phyloP scores from a whole-genome alignment of 2,329 filamentous ascomycete species.

The Penicillium janthinellum region DNA sequence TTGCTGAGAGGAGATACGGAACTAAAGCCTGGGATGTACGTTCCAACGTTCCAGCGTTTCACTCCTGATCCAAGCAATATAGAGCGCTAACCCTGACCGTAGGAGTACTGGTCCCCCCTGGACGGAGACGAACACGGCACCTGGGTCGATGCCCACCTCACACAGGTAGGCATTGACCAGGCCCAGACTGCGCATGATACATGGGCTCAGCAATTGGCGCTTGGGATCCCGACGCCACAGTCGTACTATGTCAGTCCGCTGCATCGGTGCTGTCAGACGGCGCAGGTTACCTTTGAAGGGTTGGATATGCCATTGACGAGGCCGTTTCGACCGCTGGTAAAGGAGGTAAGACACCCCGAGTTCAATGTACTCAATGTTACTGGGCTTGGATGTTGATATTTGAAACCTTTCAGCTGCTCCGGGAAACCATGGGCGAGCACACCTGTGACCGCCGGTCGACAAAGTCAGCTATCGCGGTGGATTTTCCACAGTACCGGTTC shows the following conservation, averaged over 20 bases:
- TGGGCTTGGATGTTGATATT: not conserved
- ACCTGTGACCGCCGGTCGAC: constrained; percentile 62
- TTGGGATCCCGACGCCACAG: constrained; percentile 55
- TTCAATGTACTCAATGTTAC: not conserved
- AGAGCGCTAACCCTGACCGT: not conserved
- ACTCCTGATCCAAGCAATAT: too few species aligned
- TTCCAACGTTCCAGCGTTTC: constrained; percentile 1
- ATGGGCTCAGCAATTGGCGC: constrained; percentile 52
- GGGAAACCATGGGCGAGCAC: constrained; percentile 62
- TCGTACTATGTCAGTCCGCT: constrained; percentile 61
- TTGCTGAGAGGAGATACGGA: constrained; percentile 60
- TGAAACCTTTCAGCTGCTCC: constrained; percentile 45
- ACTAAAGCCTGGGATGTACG: constrained; percentile 61
- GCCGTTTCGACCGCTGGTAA: constrained; percentile 58
- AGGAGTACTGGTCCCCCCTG: constrained; percentile 61
- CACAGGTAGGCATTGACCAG: constrained; percentile 54
- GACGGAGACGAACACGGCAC: constrained; percentile 57
- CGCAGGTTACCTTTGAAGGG: constrained; percentile 55
- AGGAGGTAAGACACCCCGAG: constrained; percentile 48
- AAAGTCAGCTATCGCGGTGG: constrained; percentile 49
- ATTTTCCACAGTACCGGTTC: constrained; percentile 55
- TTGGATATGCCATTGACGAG: constrained; percentile 48
- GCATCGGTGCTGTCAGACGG: constrained; percentile 60
- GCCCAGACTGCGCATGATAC: constrained; percentile 49
- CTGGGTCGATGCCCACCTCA: constrained; percentile 64